phyloP scores from a whole-genome alignment of 352 stramenopile genomes.

The Pythium plurisporium region DNA sequence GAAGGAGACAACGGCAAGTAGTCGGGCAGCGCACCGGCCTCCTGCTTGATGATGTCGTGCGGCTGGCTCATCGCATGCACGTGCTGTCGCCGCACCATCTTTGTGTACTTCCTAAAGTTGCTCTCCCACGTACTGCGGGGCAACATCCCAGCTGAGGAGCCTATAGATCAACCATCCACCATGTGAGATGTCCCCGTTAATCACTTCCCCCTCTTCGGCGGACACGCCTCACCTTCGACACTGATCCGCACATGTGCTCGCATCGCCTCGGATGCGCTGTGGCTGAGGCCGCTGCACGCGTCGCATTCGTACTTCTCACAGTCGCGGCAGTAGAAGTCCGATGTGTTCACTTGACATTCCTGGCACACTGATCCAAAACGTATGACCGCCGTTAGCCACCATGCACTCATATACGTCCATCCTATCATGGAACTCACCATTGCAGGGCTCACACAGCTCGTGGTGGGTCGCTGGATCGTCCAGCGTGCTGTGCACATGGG shows the following conservation, averaged over 20 bases:
- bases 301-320: slow-evolving; percentile 59
- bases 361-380: slow-evolving; percentile 39
- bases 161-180: slow-evolving; percentile 11
- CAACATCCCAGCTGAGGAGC: slow-evolving; percentile 33
- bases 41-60: slow-evolving; percentile 7
- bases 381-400: neutral
- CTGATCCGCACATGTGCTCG: slow-evolving; percentile 46
- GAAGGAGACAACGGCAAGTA: slow-evolving; percentile 1
- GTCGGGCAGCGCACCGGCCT: neutral
- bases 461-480: slow-evolving; percentile 25
- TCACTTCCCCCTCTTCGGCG: neutral
- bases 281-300: slow-evolving; percentile 31
- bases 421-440: slow-evolving; percentile 19
- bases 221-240: slow-evolving; percentile 41
- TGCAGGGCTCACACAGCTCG: slow-evolving; percentile 40
- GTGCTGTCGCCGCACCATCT: slow-evolving; percentile 25
- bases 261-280: neutral
- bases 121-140: slow-evolving; percentile 42
- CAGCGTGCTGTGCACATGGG: slow-evolving; percentile 34
- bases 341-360: slow-evolving; percentile 32
- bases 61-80: slow-evolving; percentile 8
- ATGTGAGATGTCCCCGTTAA: neutral
- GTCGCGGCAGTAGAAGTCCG: slow-evolving; percentile 53
- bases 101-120: slow-evolving; percentile 41
- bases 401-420: neutral